phyloP scores from a whole-genome alignment of 768 basidiomycete genomes.

The Megacollybia marginata region DNA sequence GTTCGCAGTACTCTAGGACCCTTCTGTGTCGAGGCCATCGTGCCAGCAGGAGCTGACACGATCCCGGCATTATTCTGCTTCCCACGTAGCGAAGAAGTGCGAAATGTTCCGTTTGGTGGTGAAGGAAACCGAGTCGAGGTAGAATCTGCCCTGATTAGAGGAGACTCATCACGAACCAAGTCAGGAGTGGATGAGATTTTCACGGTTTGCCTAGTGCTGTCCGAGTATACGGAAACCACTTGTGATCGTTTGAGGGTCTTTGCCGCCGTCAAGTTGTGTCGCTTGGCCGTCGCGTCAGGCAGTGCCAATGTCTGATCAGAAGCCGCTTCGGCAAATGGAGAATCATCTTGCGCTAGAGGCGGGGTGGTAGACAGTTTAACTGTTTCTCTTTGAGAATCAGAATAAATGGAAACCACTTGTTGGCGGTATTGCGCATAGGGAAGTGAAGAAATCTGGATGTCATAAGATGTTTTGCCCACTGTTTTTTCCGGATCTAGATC shows the following conservation, averaged over 20 bases:
- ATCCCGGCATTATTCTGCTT: too few species aligned
- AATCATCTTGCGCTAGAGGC: conserved; percentile 4
- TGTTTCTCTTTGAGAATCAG: conserved; percentile 13
- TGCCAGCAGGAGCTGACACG: too few species aligned
- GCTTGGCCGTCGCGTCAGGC: not conserved
- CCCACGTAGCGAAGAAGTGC: too few species aligned
- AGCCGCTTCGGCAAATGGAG: not conserved
- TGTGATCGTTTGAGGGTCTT: not conserved
- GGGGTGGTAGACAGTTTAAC: conserved; percentile 21
- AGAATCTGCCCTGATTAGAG: not conserved
- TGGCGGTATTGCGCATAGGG: conserved; percentile 9
- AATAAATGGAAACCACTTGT: conserved; percentile 18
- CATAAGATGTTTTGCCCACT: conserved; percentile 6
- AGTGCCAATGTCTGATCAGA: not conserved
- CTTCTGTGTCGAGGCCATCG: too few species aligned
- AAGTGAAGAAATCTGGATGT: conserved; percentile 9
- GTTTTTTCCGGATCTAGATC: not conserved
- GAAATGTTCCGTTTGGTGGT: too few species aligned
- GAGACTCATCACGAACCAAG: not conserved
- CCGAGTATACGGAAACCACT: conserved; percentile 19
- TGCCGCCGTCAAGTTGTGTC: not conserved
- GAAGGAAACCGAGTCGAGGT: too few species aligned
- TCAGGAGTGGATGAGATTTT: conserved; percentile 21
- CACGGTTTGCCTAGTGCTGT: conserved; percentile 12
- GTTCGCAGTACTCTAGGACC: too few species aligned